phyloP scores from a whole-genome alignment of 1,284 basidiomycete genomes.

The Leccinum pachyderme region DNA sequence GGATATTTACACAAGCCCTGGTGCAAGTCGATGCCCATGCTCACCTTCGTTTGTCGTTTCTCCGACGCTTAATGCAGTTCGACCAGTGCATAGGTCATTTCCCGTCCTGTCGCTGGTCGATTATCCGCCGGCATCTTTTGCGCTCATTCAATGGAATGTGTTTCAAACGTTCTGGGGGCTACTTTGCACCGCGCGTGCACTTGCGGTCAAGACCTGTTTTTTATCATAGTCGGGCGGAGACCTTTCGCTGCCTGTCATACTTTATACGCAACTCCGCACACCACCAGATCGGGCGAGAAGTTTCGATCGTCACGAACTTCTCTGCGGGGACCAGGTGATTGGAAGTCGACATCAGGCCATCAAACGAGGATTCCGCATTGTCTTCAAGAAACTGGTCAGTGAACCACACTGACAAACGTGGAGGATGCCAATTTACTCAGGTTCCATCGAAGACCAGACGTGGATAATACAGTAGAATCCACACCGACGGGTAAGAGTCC shows the following conservation, averaged over 20 bases:
- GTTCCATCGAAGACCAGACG: constrained; percentile 89
- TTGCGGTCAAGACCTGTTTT: neutral
- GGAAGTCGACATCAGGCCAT: constrained; percentile 85
- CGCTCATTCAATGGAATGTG: neutral
- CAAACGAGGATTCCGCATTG: constrained; percentile 69
- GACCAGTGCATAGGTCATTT: neutral
- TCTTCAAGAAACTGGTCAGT: constrained; percentile 35
- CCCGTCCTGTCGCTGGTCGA: neutral
- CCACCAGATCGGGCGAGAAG: constrained; percentile 88
- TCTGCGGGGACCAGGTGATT: constrained; percentile 80
- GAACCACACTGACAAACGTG: neutral
- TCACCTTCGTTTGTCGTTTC: neutral
- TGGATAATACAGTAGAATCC: constrained; percentile 71
- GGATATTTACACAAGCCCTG: too few relatives aligned
- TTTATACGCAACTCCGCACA: constrained; percentile 56
- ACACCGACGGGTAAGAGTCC: constrained; percentile 91
- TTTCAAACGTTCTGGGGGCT: neutral
- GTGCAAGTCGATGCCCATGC: too few relatives aligned
- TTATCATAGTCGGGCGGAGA: neutral
- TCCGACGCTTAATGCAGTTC: neutral
- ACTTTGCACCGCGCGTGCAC: neutral
- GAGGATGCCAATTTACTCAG: constrained; percentile 52
- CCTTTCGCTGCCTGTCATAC: neutral
- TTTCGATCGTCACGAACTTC: constrained; percentile 65
- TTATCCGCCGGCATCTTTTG: neutral